These are phyloP conservation scores for Rhizopus sp. DNA, from an alignment of 371 early-diverging fungal genomes.

Conservation along the genomic window DNA sequence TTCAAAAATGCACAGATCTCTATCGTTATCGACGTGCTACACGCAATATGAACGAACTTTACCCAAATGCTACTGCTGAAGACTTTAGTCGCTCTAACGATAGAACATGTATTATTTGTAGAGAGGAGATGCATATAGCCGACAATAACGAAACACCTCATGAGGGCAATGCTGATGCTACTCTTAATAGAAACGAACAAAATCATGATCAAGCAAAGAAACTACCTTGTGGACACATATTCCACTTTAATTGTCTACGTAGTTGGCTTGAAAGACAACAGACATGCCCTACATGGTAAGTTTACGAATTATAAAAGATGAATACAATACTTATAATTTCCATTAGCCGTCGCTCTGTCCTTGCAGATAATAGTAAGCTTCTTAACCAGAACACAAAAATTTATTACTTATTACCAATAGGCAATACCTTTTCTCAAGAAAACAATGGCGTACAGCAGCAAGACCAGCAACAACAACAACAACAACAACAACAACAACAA, in stretches of 20 bases:
- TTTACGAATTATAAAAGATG: conserved; percentile 5
- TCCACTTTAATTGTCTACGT: conserved; percentile 96
- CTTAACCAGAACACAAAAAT: not conserved
- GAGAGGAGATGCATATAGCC: conserved; percentile 86
- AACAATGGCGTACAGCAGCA: conserved; percentile 24
- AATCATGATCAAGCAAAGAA: conserved; percentile 82
- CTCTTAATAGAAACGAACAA: conserved; percentile 29
- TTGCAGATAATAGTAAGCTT: conserved; percentile 24
- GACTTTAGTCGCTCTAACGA: conserved; percentile 82
- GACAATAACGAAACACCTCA: conserved; percentile 2
- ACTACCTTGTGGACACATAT: conserved; percentile 96
- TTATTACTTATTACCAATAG: conserved; percentile 3
- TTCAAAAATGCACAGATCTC: conserved; percentile 85
- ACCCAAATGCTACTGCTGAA: conserved; percentile 84
- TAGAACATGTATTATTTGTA: conserved; percentile 93
- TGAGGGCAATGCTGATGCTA: conserved; percentile 22
- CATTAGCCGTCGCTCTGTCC: conserved; percentile 55
- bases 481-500: conserved; percentile 20
- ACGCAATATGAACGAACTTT: conserved; percentile 92
- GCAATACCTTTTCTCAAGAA: conserved; percentile 7
- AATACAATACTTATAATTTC: conserved; percentile 1
- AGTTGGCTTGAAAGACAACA: conserved; percentile 99
- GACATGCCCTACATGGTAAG: conserved; percentile 92
- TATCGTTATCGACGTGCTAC: conserved; percentile 92
- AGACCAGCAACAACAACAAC: conserved; percentile 26